A percentile compares a stretch with the other conserved stretches of the same genome.
phyloP scores from a whole-genome alignment of 805 yeast species.

The Sungouiozyma ichnusensis region DNA sequence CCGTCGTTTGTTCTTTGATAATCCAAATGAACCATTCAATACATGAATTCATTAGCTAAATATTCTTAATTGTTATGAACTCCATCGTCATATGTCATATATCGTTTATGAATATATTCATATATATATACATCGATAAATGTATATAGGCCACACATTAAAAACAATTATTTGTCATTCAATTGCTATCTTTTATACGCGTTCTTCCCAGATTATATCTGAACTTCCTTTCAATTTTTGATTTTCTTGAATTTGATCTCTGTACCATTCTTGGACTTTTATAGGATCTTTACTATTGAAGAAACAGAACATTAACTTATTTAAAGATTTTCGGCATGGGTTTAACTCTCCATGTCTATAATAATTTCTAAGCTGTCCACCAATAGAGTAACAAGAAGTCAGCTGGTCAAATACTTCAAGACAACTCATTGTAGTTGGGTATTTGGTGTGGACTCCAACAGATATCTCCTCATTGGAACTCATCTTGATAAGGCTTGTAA shows the following conservation, averaged over 20 bases:
- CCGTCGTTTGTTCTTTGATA: neutral
- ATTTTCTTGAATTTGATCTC: constrained; percentile 42
- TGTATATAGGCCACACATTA: too few relatives aligned
- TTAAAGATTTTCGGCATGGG: constrained; percentile 57
- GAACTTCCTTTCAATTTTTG: constrained; percentile 61
- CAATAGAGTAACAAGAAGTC: constrained; percentile 76
- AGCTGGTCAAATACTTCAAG: constrained; percentile 81
- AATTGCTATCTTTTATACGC: constrained; percentile 2
- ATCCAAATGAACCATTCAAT: neutral
- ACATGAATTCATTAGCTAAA: neutral
- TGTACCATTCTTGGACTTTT: constrained; percentile 66
- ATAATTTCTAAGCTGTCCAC: constrained; percentile 78
- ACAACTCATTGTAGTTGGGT: constrained; percentile 50
- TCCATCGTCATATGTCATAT: neutral
- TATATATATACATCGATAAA: neutral
- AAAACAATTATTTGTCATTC: neutral
- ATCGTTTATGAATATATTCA: neutral
- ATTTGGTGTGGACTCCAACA: constrained; percentile 4
- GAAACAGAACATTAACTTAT: constrained; percentile 73
- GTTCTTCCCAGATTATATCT: constrained; percentile 72
- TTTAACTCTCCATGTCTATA: constrained; percentile 76
- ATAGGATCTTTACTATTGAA: constrained; percentile 42
- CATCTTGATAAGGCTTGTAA: neutral
- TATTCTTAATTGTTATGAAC: neutral
- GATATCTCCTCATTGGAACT: neutral